These are phyloP conservation scores for Rhexocercosporidium sp. DNA, from an alignment of 2,329 filamentous ascomycete species.

Conservation along the genomic window DNA sequence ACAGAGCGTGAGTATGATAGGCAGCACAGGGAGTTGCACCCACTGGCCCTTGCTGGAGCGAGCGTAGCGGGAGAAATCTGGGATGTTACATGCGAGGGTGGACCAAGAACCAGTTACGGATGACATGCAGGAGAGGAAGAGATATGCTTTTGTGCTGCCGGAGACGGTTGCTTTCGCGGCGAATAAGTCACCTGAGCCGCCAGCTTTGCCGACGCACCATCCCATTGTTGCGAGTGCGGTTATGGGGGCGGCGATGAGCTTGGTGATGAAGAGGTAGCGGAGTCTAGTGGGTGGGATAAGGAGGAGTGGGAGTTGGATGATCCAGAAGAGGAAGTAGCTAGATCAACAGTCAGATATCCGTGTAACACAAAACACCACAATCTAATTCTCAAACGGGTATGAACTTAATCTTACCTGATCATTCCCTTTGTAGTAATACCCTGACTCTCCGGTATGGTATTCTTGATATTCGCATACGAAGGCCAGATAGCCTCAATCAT, in stretches of 20 bases:
- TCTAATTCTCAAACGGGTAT: too few species aligned
- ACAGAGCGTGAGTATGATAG: constrained; percentile 39
- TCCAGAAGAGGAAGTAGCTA: constrained; percentile 55
- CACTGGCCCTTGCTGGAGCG: constrained; percentile 37
- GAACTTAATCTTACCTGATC: constrained; percentile 54
- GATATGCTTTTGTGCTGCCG: constrained; percentile 37
- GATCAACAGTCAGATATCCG: constrained; percentile 25
- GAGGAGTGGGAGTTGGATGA: constrained; percentile 47
- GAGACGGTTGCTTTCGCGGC: constrained; percentile 32
- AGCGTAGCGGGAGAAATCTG: constrained; percentile 44
- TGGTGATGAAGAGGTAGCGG: constrained; percentile 57
- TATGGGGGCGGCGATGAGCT: constrained; percentile 57
- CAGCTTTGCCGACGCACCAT: constrained; percentile 64
- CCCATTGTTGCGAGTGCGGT: constrained; percentile 66
- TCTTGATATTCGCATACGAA: constrained; percentile 56
- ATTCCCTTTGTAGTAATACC: constrained; percentile 63
- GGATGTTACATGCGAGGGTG: constrained; percentile 44
- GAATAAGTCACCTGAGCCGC: constrained; percentile 45
- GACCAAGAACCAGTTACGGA: constrained; percentile 41
- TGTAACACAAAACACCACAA: too few species aligned
- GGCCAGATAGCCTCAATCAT: constrained; percentile 58
- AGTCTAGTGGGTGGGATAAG: constrained; percentile 56
- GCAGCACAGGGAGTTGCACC: constrained; percentile 47
- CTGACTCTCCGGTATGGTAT: constrained; percentile 52
- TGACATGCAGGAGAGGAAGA: constrained; percentile 40